Evolutionary conservation across 2,329 filamentous ascomycete species (phyloP), one percentile per base, ranked within the genome.

Genomic region (Talaromyces sp.): DNA sequence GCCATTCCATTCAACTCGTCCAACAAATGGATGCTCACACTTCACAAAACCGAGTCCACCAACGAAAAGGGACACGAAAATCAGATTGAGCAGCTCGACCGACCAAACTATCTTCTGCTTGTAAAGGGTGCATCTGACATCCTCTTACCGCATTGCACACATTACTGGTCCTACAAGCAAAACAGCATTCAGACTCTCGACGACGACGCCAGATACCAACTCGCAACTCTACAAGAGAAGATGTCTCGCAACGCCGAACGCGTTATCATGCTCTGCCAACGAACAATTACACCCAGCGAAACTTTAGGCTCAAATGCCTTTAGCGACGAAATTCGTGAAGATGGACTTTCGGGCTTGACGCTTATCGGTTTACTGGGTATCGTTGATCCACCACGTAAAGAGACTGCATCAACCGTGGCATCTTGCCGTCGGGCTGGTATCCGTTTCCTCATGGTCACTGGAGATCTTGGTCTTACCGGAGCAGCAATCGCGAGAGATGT

Each of bases 111-210:
- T 66, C 74, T 43, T 45, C 75, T 35, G 73, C 89, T 65, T 35
- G 90, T 93, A 74, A 93, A 94, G 73, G 90, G 91, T 2, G 91
- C 90, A 0, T 90, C 90, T 0, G 91, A 93, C 70, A 86, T 93
- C 27, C 82, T 93, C 0, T 82, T 93, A 1, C 81, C 82, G 1
- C 82, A 89, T 58, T 91, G 90, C 73, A 82, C 83, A 0, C 82
- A 82, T 22, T 88, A 89, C 67, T 82, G 73, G 73, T 78, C 88
- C 10, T 82, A 82, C n/a, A 78, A 83, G 6, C 81, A 86, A 11
- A 89, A 88, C 19, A 79, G 82, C 2, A 76, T 83, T 1, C 78
- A 82, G 61, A 74, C 78, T 7, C 78, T 93, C 10, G 84, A 86
- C 57, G 73, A 77, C 3, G 71, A 75, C 0, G 81, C 81, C 43